Evolutionary conservation across 352 stramenopile species (phyloP).

Genomic region (Discostella stelligera): DNA sequence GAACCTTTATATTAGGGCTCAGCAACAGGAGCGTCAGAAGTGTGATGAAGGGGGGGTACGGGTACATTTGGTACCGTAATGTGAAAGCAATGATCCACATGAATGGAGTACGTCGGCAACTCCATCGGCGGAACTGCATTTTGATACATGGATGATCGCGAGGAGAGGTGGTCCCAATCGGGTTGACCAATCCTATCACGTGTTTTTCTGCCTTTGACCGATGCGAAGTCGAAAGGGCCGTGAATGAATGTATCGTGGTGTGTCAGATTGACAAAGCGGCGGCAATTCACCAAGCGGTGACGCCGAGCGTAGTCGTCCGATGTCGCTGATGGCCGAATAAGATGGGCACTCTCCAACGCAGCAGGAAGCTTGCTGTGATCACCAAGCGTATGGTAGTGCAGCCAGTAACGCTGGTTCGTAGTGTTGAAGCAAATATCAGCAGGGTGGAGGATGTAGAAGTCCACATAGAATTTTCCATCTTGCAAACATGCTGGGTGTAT

Average conservation of each 20-base stretch:
- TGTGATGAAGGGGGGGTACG: not conserved
- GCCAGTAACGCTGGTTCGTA: constrained; percentile 3
- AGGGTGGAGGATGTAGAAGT: not conserved
- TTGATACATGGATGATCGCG: not conserved
- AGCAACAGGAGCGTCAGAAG: not conserved
- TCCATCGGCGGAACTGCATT: not conserved
- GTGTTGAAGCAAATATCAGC: not conserved
- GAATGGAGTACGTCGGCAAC: constrained; percentile 1
- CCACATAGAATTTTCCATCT: constrained; percentile 2
- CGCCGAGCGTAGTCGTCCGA: constrained; percentile 3
- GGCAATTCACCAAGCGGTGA: not conserved
- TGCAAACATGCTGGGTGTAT: constrained; percentile 3
- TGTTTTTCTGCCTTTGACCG: not conserved
- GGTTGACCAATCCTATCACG: not conserved
- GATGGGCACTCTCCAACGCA: no score
- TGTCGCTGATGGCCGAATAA: constrained; percentile 10
- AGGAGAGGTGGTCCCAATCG: not conserved
- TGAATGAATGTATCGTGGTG: not conserved
- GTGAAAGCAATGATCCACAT: no score
- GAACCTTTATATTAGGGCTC: no score
- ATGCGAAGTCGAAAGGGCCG: not conserved
- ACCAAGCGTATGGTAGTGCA: not conserved
- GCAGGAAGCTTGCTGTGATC: not conserved
- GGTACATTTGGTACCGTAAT: not conserved
- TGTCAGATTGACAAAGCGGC: not conserved